Evolutionary conservation across 2,329 filamentous ascomycete species (phyloP), one percentile per base, ranked within the genome.

Genomic region (Colletotrichum tanaceti): DNA sequence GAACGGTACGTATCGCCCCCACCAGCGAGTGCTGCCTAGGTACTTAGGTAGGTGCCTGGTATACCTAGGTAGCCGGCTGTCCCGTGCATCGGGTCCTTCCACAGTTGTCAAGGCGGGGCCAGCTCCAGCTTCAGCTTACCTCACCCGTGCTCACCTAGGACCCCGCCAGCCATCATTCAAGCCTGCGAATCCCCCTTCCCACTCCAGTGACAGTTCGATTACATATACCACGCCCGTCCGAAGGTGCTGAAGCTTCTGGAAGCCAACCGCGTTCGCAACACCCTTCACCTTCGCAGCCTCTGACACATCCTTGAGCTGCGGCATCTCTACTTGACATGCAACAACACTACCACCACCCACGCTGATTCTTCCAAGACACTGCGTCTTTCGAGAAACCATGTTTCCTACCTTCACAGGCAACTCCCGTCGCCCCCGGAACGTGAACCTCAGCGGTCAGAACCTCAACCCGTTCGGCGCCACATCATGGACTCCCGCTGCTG

Each of bases 391-490:
- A 66, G 62, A 77, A 77, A 76, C 73, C 77, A 98, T 98, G 95
- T 97, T 96, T 82, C 90, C 92, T 70, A 94, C 92, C 62, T 99
- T 99, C 82, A 96, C 93, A 28, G 96, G 96, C 74, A 93, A 83
- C 80, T 93, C 93, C 74, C 90, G 93, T 75, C 92, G 93, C 73
- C 91, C 91, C 70, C 91, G 96, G 72, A 94, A 98, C 78, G 93
- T 98, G 77, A 98, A 98, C 80, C 90, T 99, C 70, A 96, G 93
- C 73, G 96, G 94, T 71, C 91, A 94, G 73, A 89, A 88, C 72
- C 84, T 85, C 58, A 97, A 97, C 75, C 93, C 94, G 4, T 97
- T 96, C 78, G 90, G 87, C 69, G 87, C 87, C 72, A 85, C 85
- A 39, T 83, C 85, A 49, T 88, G 89, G 84, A 82, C 82, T 18